phyloP scores from a whole-genome alignment of 306 rosid species.

The Rosa chinensis region DNA sequence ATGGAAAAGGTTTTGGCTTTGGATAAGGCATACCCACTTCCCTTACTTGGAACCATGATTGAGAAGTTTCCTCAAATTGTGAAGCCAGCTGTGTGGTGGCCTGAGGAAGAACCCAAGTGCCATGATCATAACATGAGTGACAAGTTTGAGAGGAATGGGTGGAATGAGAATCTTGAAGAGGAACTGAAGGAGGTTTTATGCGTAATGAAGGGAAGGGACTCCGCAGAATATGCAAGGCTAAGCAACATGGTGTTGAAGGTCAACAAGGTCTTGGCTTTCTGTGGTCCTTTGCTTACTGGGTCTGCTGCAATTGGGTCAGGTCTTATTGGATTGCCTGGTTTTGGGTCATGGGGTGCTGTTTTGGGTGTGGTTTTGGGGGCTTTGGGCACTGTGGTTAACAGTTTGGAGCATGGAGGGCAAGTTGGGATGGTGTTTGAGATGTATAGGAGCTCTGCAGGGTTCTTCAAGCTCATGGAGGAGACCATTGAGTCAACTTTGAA shows the following conservation, averaged over 20 bases:
- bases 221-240: slow-evolving; percentile 45
- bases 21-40: slow-evolving; percentile 74
- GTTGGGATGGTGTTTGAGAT: slow-evolving; percentile 78
- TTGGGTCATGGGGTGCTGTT: slow-evolving; percentile 46
- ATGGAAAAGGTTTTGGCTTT: slow-evolving; percentile 67
- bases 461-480: slow-evolving; percentile 71
- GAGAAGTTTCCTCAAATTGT: slow-evolving; percentile 59
- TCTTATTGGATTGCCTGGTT: slow-evolving; percentile 21
- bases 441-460: slow-evolving; percentile 54
- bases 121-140: slow-evolving; percentile 1
- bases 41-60: slow-evolving; percentile 66
- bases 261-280: slow-evolving; percentile 50
- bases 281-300: slow-evolving; percentile 60
- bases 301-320: slow-evolving; percentile 61
- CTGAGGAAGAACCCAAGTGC: slow-evolving; percentile 33
- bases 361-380: slow-evolving; percentile 54
- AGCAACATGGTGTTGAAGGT: slow-evolving; percentile 41
- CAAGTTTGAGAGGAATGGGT: slow-evolving; percentile 39
- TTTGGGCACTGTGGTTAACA: slow-evolving; percentile 57
- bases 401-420: slow-evolving; percentile 82
- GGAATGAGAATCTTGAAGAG: slow-evolving; percentile 52
- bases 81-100: slow-evolving; percentile 90
- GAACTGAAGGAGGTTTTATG: slow-evolving; percentile 51
- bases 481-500: slow-evolving; percentile 40
- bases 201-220: slow-evolving; percentile 47